These are phyloP conservation scores for Penicillium sp. DNA, from an alignment of 2,329 filamentous ascomycete genomes.

Conservation along the genomic window DNA sequence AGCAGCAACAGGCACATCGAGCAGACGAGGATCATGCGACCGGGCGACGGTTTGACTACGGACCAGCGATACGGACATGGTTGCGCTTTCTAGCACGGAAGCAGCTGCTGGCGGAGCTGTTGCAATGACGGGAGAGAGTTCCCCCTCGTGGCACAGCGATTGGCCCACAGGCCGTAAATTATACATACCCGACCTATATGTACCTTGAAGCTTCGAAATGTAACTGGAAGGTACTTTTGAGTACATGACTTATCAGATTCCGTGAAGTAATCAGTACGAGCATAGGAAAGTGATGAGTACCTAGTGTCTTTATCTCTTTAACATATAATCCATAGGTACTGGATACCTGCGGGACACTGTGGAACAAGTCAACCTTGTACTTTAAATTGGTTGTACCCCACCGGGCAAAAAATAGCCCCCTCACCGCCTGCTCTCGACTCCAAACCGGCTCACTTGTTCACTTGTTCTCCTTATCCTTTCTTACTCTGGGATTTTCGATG, in stretches of 20 bases:
- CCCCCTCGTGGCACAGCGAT: conserved; percentile 20
- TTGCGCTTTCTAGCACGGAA: conserved; percentile 64
- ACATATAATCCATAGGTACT: not conserved
- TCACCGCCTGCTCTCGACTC: conserved; percentile 12
- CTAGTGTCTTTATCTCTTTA: no score
- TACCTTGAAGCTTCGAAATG: not conserved
- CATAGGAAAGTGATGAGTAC: not conserved
- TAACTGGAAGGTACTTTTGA: not conserved
- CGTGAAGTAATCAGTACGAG: not conserved
- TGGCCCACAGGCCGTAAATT: conserved; percentile 7
- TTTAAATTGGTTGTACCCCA: not conserved
- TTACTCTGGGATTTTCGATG: conserved; percentile 7
- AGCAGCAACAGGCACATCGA: conserved; percentile 37
- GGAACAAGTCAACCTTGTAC: not conserved
- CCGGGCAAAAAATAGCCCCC: conserved; percentile 12
- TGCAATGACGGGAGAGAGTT: conserved; percentile 7
- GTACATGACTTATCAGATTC: not conserved
- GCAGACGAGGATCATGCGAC: conserved; percentile 41
- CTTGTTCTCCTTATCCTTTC: not conserved
- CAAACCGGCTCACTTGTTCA: not conserved
- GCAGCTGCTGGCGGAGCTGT: conserved; percentile 48
- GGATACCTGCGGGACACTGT: not conserved
- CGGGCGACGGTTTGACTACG: conserved; percentile 57
- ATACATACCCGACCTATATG: not conserved
- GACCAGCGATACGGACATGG: conserved; percentile 64